A percentile compares a stretch with the other conserved stretches of the same genome.
Evolutionary conservation across 192 early-diverging fungal genomes (phyloP).

Genomic region (Coemansia sp.): DNA sequence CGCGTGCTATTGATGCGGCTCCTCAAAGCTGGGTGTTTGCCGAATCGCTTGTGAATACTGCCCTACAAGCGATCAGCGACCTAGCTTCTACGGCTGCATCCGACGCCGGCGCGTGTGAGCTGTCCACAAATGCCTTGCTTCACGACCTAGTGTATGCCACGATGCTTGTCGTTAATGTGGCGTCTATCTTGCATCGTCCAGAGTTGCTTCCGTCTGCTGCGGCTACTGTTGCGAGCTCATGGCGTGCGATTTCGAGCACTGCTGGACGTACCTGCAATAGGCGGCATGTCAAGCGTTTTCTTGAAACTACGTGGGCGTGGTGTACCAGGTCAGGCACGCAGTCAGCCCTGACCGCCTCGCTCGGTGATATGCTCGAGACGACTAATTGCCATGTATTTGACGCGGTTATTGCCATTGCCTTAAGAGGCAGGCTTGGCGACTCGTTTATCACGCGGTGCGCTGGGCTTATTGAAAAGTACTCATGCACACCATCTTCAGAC

Average conservation of each 20-base stretch:
- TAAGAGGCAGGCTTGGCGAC: neutral
- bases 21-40: slow-evolving; percentile 34
- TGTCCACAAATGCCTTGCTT: neutral
- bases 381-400: slow-evolving; percentile 19
- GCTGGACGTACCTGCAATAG: neutral
- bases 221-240: slow-evolving; percentile 18
- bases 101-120: neutral
- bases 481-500: neutral
- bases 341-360: neutral
- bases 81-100: neutral
- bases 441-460: slow-evolving; percentile 5
- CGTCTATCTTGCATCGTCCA: slow-evolving; percentile 15
- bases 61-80: neutral
- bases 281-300: slow-evolving; percentile 25
- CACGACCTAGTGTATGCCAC: slow-evolving; percentile 20
- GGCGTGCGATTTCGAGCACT: slow-evolving; percentile 14
- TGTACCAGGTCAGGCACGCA: slow-evolving; percentile 21
- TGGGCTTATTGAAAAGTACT: slow-evolving; percentile 3
- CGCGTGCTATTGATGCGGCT: neutral
- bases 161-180: slow-evolving; percentile 36
- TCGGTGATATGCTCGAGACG: slow-evolving; percentile 23
- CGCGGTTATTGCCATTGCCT: slow-evolving; percentile 13
- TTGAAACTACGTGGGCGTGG: slow-evolving; percentile 44
- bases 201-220: neutral
- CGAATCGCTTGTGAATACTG: slow-evolving; percentile 5